phyloP scores from a whole-genome alignment of 768 basidiomycete genomes.

The Trametes elegans region DNA sequence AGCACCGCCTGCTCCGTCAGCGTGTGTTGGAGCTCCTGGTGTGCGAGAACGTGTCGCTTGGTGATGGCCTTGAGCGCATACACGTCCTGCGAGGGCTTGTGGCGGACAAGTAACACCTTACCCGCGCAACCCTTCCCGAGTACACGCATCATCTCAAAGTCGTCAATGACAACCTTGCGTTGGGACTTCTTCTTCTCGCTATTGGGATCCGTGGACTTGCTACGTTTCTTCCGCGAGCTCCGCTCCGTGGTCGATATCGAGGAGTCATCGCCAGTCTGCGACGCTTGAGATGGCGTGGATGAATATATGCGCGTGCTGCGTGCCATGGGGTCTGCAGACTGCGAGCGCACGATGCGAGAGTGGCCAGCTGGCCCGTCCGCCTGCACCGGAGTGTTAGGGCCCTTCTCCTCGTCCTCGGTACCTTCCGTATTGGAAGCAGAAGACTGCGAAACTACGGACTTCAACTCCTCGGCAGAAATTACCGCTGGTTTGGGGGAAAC shows the following conservation, averaged over 20 bases:
- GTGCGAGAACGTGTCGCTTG: constrained; percentile 93
- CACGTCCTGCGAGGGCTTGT: constrained; percentile 67
- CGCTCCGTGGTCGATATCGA: constrained; percentile 58
- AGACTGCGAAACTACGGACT: neutral
- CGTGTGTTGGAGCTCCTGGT: constrained; percentile 95
- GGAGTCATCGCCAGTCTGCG: constrained; percentile 54
- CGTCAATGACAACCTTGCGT: constrained; percentile 77
- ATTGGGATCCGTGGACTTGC: constrained; percentile 46
- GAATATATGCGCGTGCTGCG: constrained; percentile 58
- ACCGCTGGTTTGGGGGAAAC: constrained; percentile 18
- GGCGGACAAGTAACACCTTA: constrained; percentile 88
- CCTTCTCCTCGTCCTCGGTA: constrained; percentile 22
- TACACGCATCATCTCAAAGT: constrained; percentile 97
- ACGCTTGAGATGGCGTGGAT: constrained; percentile 49
- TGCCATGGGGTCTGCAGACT: constrained; percentile 77
- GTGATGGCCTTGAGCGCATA: constrained; percentile 98
- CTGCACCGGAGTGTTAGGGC: constrained; percentile 25
- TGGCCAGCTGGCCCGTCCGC: constrained; percentile 31
- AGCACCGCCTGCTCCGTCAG: constrained; percentile 95
- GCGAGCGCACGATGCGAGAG: constrained; percentile 67
- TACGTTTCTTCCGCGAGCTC: constrained; percentile 52
- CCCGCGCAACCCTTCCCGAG: constrained; percentile 97
- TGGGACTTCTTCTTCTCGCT: constrained; percentile 53
- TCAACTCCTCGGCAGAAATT: constrained; percentile 1
- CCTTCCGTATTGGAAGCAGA: constrained; percentile 8